Evolutionary conservation across 441 rosid species (phyloP), one percentile per base, ranked within the genome.

Genomic region (Sinapis alba): DNA sequence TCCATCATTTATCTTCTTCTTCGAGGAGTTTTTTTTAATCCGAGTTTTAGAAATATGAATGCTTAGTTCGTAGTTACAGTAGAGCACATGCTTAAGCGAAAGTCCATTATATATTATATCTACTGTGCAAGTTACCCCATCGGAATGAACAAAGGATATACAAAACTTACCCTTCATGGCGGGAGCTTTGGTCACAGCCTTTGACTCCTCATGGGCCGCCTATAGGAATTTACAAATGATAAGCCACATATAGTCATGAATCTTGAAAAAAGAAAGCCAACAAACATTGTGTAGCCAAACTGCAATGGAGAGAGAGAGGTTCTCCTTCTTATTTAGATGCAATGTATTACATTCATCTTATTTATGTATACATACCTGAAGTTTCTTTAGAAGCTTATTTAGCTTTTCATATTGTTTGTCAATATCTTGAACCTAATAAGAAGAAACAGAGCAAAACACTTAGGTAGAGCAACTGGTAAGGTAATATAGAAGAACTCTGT

Each of bases 181-280:
- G 69, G 96, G 90, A 65, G 96, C 99, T 77, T 92, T 95, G 68
- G 99, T 92, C 26, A 95, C 92, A 50, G 98, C 82, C 78, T 92
- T 95, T 0, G 99, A 91, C 57, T 92, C 98, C 87, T 95, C 99
- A 58, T 91, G 92, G 27, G 97, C 93, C 69, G 94, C 97, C 99
- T 95, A 34, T 73, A 79, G 21, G 24, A 26, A 8, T 51, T 50
- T 3, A 7, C 9, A 30, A 12, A 16, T 50, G 56, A 50, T 4
- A 50, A n/a, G 19, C 53, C 19, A 45, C 15, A 54, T 18, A 64
- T 0, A 62, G 20, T 41, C 71, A 16, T 23, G 28, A 24, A 63
- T 12, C 10, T 63, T 7, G 2, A 20, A 21, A 21, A 20, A 43
- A 18, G 18, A 43, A 43, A 43, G 18, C 18, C 50, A 43, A 43